Base-by-base conservation (phyloP, 352 stramenopile genomes). In the Globisporangium spinosum region DNA sequence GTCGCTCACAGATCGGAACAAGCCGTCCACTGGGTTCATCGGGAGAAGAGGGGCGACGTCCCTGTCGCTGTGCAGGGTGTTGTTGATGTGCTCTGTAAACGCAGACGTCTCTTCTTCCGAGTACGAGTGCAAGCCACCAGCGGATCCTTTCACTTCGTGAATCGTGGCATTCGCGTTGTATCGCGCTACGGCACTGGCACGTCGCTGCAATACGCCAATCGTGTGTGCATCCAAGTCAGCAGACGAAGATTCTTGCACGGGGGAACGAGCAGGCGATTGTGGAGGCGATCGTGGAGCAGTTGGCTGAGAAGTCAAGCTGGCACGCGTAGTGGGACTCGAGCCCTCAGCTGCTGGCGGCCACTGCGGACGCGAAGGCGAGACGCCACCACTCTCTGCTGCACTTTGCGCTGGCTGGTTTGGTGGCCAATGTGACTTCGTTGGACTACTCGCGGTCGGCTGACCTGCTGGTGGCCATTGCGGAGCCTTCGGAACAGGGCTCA, bases 31-130 rank as follows among this genome's bases (percentile, higher is more conserved):
- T 49, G 87, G 71, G 58, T 89, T 75, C 64, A 98, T 95, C 1
- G 91, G 91, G 55, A 98, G 70, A 38, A 90, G 32, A 13, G 70
- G 62, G 1, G 75, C 71, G 12, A 97, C 72, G 40, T 93, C 85
- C 38, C 75, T 71, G 62, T 97, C 91, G 10, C 79, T 59, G 4
- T 77, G 67, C 49, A 98, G 67, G 29, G 77, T 87, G 68, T 97
- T 95, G 77, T 98, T 98, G 70, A 98, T 95, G 70, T 98, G 92
- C 77, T 97, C 80, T 3, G 93, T 96, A 70, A 98, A 98, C 15
- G 89, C 89, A 5, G 80, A 78, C 0, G 87, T 95, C 61, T 98
- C 93, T 68, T 98, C 93, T 62, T 96, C 85, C 25, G 89, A 96
- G 71, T 94, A 97, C 68, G 90, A 94, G 70, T 97, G 90, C 13